Base-by-base conservation (phyloP, 495 filamentous ascomycete genomes). In the Neurospora tetraspora region DNA sequence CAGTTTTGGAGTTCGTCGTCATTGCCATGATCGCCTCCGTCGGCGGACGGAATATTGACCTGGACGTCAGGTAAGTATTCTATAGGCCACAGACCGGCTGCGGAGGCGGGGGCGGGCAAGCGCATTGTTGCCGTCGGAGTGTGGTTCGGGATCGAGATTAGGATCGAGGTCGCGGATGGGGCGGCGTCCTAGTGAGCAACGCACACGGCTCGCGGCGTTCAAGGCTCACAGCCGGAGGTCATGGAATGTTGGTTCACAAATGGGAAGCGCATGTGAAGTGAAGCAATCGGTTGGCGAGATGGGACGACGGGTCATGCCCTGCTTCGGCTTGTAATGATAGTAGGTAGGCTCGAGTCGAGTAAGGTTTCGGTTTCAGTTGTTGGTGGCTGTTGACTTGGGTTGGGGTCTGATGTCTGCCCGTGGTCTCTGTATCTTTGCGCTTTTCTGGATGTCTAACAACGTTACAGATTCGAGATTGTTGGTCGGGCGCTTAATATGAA, bases 1-100 rank as follows among this genome's bases (percentile, higher is more conserved):
- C 94, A 97, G 77, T 92, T 85, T 71, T 90, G 88, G 9, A 92
- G 81, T 1, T 88, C 80, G 34, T 81, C 80, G 38, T 79, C 81
- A 27, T 78, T 71, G 43, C 79, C 78, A 45, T 80, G 83, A 34
- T 84, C 80, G 36, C 80, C 81, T 80, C 85, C 77, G 59, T 74
- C 73, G 61, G 16, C 68, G 68, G 23, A 20, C 68, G 68, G 40
- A 59, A 71, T 61, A 59, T 47, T 16, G 69, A 36, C 34, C 34
- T 36, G 34, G 34, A 59, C 71, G 27, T 37, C 27, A 34, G 42
- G 11, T 31, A 40, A 10, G 31, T 20, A 59, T 31, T 18, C 70
- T 20, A 39, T 69, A 37, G 59, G 27, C 65, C 40, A 72, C 23
- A 69, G 39, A 36, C 39, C 39, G 34, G 71, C 69, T 42, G 23